A percentile compares a stretch with the other conserved stretches of the same genome.
These are phyloP conservation scores for Pterocarpus santalinus DNA, from an alignment of 306 rosid genomes.

Conservation along the genomic window DNA sequence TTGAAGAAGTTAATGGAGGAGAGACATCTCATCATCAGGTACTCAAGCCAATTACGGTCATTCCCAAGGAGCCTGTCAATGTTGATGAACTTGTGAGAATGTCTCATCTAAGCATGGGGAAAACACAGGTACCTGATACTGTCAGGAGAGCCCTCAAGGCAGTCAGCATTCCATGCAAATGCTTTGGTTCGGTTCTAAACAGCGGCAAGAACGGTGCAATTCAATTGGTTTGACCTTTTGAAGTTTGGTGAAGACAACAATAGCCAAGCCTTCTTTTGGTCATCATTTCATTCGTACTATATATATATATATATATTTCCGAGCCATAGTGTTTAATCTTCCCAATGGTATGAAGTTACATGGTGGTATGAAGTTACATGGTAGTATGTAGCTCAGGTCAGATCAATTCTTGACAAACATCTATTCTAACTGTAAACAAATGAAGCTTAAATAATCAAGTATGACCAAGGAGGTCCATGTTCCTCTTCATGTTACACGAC, in stretches of 20 bases:
- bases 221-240: constrained; percentile 66
- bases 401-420: constrained; percentile 65
- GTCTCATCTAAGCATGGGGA: constrained; percentile 88
- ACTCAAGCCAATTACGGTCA: constrained; percentile 74
- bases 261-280: constrained; percentile 38
- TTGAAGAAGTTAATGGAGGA: constrained; percentile 58
- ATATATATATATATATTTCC: constrained; percentile 41
- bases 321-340: constrained; percentile 44
- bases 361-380: constrained; percentile 54
- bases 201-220: constrained; percentile 70
- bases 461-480: constrained; percentile 41
- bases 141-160: constrained; percentile 87
- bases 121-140: constrained; percentile 51
- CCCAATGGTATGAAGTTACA: constrained; percentile 52
- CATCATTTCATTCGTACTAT: constrained; percentile 55
- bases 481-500: constrained; percentile 21
- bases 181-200: constrained; percentile 71
- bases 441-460: constrained; percentile 61
- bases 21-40: constrained; percentile 71
- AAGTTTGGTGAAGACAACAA: constrained; percentile 47
- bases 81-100: constrained; percentile 91
- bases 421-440: constrained; percentile 85
- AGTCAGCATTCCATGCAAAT: constrained; percentile 92
- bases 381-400: constrained; percentile 74
- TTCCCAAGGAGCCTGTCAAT: constrained; percentile 82